phyloP scores from a whole-genome alignment of 371 early-diverging fungal genomes.

The Lichtheimia ornata region DNA sequence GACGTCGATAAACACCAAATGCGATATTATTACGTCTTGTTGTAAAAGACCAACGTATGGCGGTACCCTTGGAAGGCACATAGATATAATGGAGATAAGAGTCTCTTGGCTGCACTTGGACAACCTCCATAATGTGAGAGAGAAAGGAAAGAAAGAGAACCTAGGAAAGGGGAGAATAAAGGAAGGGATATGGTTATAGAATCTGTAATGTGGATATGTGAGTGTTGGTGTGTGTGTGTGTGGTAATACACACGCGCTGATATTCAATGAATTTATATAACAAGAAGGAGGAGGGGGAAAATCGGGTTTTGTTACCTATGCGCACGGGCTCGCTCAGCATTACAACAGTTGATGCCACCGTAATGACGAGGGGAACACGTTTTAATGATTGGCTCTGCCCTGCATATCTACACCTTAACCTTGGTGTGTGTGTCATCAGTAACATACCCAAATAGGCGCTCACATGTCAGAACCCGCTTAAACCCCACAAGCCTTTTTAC shows the following conservation, averaged over 20 bases:
- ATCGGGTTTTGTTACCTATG: background rate
- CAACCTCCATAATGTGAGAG: constrained; percentile 67
- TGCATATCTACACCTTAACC: too few species aligned
- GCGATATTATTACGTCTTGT: constrained; percentile 87
- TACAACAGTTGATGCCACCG: too few species aligned
- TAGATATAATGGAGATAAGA: constrained; percentile 83
- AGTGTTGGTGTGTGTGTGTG: too few species aligned
- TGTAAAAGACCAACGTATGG: constrained; percentile 88
- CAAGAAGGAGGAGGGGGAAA: background rate
- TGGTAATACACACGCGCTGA: too few species aligned
- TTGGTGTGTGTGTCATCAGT: constrained; percentile 4
- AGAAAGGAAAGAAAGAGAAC: constrained; percentile 9
- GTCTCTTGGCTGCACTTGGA: constrained; percentile 82
- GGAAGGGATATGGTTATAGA: background rate
- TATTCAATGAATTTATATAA: too few species aligned
- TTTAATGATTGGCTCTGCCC: too few species aligned
- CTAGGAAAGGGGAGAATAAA: background rate
- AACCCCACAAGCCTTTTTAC: background rate
- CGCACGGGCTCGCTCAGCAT: too few species aligned
- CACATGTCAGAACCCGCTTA: constrained; percentile 10
- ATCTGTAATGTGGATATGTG: too few species aligned
- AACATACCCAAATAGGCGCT: constrained; percentile 4
- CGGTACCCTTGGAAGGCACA: constrained; percentile 69
- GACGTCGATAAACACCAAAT: constrained; percentile 73
- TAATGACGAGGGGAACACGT: too few species aligned